Evolutionary conservation across 495 filamentous ascomycete species (phyloP).

Genomic region (Trichoderma erinaceum): DNA sequence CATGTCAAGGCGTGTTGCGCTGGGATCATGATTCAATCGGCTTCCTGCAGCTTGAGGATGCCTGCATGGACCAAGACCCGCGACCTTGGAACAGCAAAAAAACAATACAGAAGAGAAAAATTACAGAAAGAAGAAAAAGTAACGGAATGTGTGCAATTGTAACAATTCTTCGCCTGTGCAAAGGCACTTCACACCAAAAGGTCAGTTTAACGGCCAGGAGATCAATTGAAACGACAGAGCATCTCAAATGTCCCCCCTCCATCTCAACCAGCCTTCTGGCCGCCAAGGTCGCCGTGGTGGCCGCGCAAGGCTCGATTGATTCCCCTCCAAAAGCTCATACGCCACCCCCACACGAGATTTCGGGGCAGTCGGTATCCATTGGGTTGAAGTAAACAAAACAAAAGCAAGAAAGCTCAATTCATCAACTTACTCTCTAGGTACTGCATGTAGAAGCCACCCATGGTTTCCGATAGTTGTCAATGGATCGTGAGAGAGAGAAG

Average conservation of each 20-base stretch:
- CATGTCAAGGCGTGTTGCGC: not conserved
- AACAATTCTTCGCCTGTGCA: not conserved
- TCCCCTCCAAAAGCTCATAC: conserved; percentile 8
- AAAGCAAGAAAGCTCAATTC: conserved; percentile 4
- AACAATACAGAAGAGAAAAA: too few relatives aligned
- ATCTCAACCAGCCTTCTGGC: not conserved
- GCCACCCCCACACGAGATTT: conserved; percentile 12
- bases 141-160: not conserved
- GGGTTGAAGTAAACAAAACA: conserved; percentile 11
- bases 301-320: conserved; percentile 8
- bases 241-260: not conserved
- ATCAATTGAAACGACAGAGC: not conserved
- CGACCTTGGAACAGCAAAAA: too few relatives aligned
- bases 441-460: conserved; percentile 58
- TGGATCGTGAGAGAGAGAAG: conserved; percentile 14
- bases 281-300: not conserved
- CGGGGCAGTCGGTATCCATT: conserved; percentile 9
- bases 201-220: not conserved
- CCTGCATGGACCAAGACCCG: not conserved
- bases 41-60: not conserved
- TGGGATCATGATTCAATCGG: not conserved
- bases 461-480: conserved; percentile 33
- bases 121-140: not conserved
- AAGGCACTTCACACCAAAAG: not conserved
- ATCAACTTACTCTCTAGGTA: conserved; percentile 55